phyloP scores from a whole-genome alignment of 257 asterid species.

The Solanum etuberosum region DNA sequence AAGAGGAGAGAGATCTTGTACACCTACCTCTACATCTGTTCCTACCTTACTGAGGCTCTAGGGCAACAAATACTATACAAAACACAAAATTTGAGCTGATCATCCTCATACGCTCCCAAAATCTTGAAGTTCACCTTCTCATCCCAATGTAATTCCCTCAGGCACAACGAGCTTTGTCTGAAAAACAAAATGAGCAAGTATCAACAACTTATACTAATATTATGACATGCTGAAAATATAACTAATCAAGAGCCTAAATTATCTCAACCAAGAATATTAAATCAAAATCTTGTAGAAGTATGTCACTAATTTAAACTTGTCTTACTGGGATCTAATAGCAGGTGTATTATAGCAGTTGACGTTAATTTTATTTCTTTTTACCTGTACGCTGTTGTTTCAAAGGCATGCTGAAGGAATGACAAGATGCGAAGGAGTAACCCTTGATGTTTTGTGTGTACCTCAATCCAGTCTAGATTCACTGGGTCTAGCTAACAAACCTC shows the following conservation, averaged over 20 bases:
- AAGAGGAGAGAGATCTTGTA: constrained; percentile 57
- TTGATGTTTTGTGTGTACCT: constrained; percentile 9
- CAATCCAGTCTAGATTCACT: constrained; percentile 52
- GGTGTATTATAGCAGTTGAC: not conserved
- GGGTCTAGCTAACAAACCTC: constrained; percentile 32
- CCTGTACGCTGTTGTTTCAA: constrained; percentile 51
- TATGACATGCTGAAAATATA: not conserved
- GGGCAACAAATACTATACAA: constrained; percentile 39
- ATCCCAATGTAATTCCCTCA: constrained; percentile 12
- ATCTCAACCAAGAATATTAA: not conserved
- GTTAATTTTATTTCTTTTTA: constrained; percentile 1
- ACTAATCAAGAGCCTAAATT: not conserved
- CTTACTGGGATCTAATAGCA: not conserved
- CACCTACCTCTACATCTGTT: constrained; percentile 49
- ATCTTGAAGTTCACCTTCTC: constrained; percentile 8
- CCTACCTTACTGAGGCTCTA: constrained; percentile 36
- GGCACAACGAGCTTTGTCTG: constrained; percentile 32
- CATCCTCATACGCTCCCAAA: constrained; percentile 4
- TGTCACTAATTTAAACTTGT: not conserved
- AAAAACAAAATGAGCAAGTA: not conserved
- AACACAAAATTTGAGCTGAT: constrained; percentile 28
- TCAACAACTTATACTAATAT: not conserved
- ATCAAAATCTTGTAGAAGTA: not conserved
- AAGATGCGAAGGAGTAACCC: constrained; percentile 15
- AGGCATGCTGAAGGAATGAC: constrained; percentile 28